Base-by-base conservation (phyloP, 2,329 filamentous ascomycete genomes). In the Alternaria angustiovoidea region DNA sequence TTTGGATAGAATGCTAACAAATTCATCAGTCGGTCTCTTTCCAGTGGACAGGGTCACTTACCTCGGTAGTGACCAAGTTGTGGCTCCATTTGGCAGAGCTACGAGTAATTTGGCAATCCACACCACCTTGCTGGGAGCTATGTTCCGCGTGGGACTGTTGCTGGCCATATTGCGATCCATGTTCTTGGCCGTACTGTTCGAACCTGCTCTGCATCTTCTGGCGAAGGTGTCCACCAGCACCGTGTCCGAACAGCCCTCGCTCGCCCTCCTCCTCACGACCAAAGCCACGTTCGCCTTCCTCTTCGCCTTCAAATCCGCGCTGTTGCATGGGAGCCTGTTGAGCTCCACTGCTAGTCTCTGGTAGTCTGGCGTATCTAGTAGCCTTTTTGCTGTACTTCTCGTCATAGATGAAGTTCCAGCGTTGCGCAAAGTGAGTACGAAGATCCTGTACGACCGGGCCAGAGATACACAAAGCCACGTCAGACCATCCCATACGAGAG, bases 401-500 rank as follows among this genome's bases (percentile, higher is more conserved):
- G 57, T 88, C 85, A 66, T 88, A 96, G 65, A 97, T 94, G 75
- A 92, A 96, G 80, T 97, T 97, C 93, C 94, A 97, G 69, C 93
- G 84, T 73, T 96, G 90, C 2, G 88, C 85, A 70, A 97, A 97
- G 75, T 97, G 93, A 5, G 86, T 85, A 32, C 88, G 83, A 32
- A 97, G 82, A 75, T 91, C 93, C 63, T 89, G 83, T 0, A 94
- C 89, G 9, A 92, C 90, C 0, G 89, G 89, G 0, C 93, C 93
- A 14, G 85, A 85, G 58, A 97, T 77, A 68, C 88, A 93, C 57
- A 97, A 83, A 11, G 91, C 89, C 59, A 97, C 87, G 78, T 97
- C 94, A 14, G 91, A 92, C 94, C 94, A 97, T 20, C 93, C 93
- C 93, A 97, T 97, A 61, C 94, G 87, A 2, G 91, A 92, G 78